A percentile compares a stretch with the other conserved stretches of the same genome.
phyloP scores from a whole-genome alignment of 2,329 filamentous ascomycete genomes.

The Microdochium nivale region DNA sequence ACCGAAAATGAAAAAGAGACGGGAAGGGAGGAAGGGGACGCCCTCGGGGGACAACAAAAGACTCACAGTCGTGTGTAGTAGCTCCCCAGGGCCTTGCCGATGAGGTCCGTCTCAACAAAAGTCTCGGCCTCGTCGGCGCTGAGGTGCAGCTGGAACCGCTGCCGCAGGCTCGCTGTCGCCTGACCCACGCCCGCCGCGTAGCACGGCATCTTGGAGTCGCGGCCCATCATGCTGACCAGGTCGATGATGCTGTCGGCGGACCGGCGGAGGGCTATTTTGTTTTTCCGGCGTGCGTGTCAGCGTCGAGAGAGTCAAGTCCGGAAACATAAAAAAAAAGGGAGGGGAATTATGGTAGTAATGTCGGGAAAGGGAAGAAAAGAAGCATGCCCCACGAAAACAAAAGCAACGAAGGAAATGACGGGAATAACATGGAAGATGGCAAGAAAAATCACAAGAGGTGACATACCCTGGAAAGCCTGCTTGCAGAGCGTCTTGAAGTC shows the following conservation, averaged over 20 bases:
- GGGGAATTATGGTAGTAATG: constrained; percentile 2
- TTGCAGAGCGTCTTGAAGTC: constrained; percentile 75
- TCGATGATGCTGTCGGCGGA: constrained; percentile 76
- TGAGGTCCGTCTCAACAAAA: constrained; percentile 72
- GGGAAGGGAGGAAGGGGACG: neutral
- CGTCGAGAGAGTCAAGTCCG: constrained; percentile 2
- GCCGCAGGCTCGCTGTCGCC: constrained; percentile 60
- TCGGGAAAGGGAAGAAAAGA: neutral
- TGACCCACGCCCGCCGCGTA: constrained; percentile 66
- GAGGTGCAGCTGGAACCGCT: constrained; percentile 73
- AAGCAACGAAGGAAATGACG: too few relatives aligned
- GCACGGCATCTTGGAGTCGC: constrained; percentile 77
- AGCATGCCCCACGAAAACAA: too few relatives aligned
- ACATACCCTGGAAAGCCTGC: constrained; percentile 68
- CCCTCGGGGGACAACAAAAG: too few relatives aligned
- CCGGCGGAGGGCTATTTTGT: constrained; percentile 58
- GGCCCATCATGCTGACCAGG: constrained; percentile 76
- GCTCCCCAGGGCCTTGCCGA: constrained; percentile 74
- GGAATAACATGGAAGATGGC: too few relatives aligned
- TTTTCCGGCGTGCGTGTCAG: constrained; percentile 6
- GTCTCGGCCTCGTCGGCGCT: constrained; percentile 74
- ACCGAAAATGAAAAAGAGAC: constrained; percentile 4
- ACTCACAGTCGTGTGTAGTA: constrained; percentile 79
- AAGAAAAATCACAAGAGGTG: too few relatives aligned
- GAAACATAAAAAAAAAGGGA: neutral